These are phyloP conservation scores for Ophiostoma perfectum DNA, from an alignment of 2,329 filamentous ascomycete species.

Conservation along the genomic window DNA sequence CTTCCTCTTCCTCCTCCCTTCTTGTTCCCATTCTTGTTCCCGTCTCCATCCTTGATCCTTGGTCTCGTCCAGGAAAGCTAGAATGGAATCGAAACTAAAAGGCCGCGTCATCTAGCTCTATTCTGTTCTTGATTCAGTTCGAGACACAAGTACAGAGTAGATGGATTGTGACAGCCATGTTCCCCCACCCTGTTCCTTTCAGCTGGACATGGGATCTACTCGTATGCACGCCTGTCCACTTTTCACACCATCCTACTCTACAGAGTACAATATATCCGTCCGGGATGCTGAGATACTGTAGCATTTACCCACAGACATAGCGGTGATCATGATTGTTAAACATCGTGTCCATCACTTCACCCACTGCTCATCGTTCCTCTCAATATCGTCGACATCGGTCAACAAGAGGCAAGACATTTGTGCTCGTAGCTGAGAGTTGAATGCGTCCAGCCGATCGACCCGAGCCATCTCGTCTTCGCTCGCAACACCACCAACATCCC, in stretches of 20 bases:
- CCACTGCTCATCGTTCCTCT: background rate
- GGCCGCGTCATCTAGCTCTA: background rate
- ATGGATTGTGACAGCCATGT: background rate
- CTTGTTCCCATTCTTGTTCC: background rate
- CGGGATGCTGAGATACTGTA: background rate
- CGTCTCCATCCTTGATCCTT: background rate
- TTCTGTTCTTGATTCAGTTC: background rate
- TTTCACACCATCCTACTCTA: background rate
- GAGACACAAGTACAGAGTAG: background rate
- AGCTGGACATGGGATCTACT: conserved; percentile 13
- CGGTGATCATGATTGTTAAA: background rate
- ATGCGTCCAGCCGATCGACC: background rate
- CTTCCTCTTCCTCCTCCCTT: background rate
- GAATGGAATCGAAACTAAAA: background rate
- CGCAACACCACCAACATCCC: background rate
- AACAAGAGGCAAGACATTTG: background rate
- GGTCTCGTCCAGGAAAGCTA: no score
- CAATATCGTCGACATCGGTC: background rate
- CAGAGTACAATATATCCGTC: background rate
- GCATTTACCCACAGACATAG: conserved; percentile 5
- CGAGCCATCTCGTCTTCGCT: background rate
- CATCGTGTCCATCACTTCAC: no score
- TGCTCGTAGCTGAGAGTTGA: no score
- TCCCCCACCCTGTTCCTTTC: conserved; percentile 5
- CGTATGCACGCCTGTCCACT: conserved; percentile 8